A percentile compares a stretch with the other conserved stretches of the same genome.
phyloP scores from a whole-genome alignment of 176 grass and related monocot species.

The Juncus effusus region DNA sequence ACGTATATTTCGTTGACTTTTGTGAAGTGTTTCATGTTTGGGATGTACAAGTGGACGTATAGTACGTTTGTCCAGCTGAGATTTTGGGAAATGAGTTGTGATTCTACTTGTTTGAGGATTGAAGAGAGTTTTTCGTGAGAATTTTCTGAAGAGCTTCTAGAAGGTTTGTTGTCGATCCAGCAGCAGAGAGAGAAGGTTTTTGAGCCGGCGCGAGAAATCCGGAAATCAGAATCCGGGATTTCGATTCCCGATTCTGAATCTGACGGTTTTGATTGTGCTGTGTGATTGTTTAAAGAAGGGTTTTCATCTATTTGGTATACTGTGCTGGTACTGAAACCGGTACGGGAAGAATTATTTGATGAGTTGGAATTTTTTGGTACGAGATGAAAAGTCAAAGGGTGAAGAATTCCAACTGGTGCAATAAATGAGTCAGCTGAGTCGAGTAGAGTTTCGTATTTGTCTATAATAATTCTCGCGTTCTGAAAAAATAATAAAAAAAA shows the following conservation, averaged over 20 bases:
- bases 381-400: slow-evolving; percentile 72
- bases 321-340: slow-evolving; percentile 10
- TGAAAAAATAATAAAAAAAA: slow-evolving; percentile 44
- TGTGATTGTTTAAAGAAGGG: slow-evolving; percentile 11
- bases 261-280: slow-evolving; percentile 23
- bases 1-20: slow-evolving; percentile 90
- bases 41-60: slow-evolving; percentile 95
- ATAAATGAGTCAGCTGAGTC: slow-evolving; percentile 65
- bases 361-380: slow-evolving; percentile 43
- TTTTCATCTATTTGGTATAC: slow-evolving; percentile 61
- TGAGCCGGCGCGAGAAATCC: slow-evolving; percentile 52
- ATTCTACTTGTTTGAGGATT: slow-evolving; percentile 72
- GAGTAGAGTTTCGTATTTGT: slow-evolving; percentile 76
- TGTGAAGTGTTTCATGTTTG: slow-evolving; percentile 79
- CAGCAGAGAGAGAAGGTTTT: slow-evolving; percentile 65
- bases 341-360: slow-evolving; percentile 11
- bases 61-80: slow-evolving; percentile 83
- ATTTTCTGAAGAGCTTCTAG: too few species aligned
- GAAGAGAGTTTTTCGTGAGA: slow-evolving; percentile 56
- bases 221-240: slow-evolving; percentile 24
- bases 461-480: slow-evolving; percentile 87
- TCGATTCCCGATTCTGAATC: slow-evolving; percentile 16
- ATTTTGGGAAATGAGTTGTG: slow-evolving; percentile 56
- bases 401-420: slow-evolving; percentile 90
- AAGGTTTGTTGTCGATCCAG: slow-evolving; percentile 33